These are phyloP conservation scores for Aureoboletus auriporus DNA, from an alignment of 768 basidiomycete genomes.

Conservation along the genomic window DNA sequence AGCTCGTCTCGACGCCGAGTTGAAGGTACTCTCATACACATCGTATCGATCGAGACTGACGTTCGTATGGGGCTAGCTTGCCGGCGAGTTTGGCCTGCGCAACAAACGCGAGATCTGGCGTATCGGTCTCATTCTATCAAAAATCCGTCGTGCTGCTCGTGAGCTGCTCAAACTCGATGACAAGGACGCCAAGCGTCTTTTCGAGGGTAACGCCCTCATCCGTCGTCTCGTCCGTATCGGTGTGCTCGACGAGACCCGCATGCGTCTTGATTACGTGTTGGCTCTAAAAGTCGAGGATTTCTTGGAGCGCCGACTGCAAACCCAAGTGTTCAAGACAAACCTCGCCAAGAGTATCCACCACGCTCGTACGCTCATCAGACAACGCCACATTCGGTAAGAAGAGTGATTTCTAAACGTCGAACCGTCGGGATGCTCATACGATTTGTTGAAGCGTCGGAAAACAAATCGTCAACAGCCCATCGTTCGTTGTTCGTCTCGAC, in stretches of 20 bases:
- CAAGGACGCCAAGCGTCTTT: conserved; percentile 99
- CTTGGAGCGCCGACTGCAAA: conserved; percentile 98
- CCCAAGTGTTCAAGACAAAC: conserved; percentile 99
- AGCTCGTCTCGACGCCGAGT: conserved; percentile 97
- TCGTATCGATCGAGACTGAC: conserved; percentile 1
- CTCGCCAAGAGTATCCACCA: conserved; percentile 99
- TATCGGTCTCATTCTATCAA: conserved; percentile 95
- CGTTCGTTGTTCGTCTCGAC: conserved; percentile 98
- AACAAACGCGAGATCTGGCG: conserved; percentile 99
- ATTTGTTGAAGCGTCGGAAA: conserved; percentile 76
- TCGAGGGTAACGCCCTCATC: conserved; percentile 98
- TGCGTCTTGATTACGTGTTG: conserved; percentile 99
- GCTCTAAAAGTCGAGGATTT: conserved; percentile 99
- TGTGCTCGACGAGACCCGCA: conserved; percentile 97
- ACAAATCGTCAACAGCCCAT: conserved; percentile 98
- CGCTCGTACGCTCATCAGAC: conserved; percentile 95
- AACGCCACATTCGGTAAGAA: conserved; percentile 93
- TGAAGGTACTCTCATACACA: conserved; percentile 65
- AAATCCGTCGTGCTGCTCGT: conserved; percentile 99
- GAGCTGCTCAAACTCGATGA: conserved; percentile 99
- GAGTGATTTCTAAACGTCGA: not conserved
- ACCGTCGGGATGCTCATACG: not conserved
- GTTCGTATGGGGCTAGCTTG: conserved; percentile 60
- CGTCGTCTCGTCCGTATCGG: conserved; percentile 97
- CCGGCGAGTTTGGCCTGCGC: conserved; percentile 99